These are phyloP conservation scores for Bryum argenteum DNA, from an alignment of 225 moss, liverwort and hornwort genomes.

Conservation along the genomic window DNA sequence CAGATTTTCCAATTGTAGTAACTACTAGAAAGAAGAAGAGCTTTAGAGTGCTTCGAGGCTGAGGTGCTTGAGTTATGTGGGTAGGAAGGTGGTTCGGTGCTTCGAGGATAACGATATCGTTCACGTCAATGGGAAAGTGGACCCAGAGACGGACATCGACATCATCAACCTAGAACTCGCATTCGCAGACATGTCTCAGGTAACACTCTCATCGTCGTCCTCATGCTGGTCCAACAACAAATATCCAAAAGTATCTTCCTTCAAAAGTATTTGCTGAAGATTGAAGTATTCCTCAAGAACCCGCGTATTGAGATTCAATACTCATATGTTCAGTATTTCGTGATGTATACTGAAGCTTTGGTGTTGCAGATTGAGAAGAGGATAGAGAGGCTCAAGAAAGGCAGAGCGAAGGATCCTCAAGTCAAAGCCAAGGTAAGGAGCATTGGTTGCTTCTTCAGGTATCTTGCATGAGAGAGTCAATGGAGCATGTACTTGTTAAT, in stretches of 20 bases:
- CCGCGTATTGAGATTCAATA: no score
- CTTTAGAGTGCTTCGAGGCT: background rate
- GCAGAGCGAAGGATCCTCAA: conserved; percentile 89
- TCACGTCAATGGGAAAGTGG: conserved; percentile 94
- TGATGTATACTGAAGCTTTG: conserved; percentile 15
- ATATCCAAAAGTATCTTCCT: no score
- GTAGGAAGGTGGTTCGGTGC: conserved; percentile 92
- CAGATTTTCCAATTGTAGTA: no score
- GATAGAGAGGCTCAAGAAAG: conserved; percentile 90
- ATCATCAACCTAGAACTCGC: conserved; percentile 96
- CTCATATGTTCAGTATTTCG: conserved; percentile 2
- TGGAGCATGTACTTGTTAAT: no score
- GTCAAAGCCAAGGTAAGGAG: conserved; percentile 68
- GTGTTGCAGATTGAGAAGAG: conserved; percentile 91
- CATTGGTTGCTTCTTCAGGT: background rate
- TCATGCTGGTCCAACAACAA: no score
- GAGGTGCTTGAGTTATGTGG: conserved; percentile 37
- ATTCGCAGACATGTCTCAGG: conserved; percentile 92
- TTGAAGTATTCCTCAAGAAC: no score
- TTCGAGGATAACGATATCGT: conserved; percentile 96
- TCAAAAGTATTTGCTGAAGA: no score
- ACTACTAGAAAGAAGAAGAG: no score
- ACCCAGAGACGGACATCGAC: conserved; percentile 91
- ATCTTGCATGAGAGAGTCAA: conserved; percentile 7
- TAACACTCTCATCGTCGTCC: conserved; percentile 16